Conservation (phyloP, 2,329 filamentous ascomycete species). For the Pseudocercospora eumusae region DNA sequence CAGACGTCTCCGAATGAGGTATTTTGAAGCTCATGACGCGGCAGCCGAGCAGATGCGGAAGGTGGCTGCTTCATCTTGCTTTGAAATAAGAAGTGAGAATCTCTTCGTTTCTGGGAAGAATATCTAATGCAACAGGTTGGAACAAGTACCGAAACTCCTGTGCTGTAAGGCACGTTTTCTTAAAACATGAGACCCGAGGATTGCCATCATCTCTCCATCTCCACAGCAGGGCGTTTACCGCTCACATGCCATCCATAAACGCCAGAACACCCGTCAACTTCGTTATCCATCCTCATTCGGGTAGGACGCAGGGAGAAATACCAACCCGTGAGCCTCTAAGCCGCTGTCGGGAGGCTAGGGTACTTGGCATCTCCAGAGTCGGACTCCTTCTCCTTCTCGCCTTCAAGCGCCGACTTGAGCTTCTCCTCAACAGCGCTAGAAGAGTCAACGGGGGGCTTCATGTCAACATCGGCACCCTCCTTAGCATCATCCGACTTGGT, state of each 20-base stretch:
- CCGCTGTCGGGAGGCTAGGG: slow-evolving; percentile 26
- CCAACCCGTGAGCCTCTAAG: slow-evolving; percentile 2
- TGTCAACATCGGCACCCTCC: slow-evolving; percentile 25
- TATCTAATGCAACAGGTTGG: slow-evolving; percentile 11
- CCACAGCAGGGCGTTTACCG: slow-evolving; percentile 12
- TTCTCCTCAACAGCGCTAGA: slow-evolving; percentile 33
- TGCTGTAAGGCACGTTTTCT: background rate
- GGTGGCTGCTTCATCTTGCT: background rate
- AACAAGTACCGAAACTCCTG: slow-evolving; percentile 12
- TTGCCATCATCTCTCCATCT: slow-evolving; percentile 7
- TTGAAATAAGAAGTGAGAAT: slow-evolving; percentile 34
- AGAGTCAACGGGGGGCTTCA: slow-evolving; percentile 21
- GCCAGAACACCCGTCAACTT: slow-evolving; percentile 20
- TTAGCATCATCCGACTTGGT: slow-evolving; percentile 21
- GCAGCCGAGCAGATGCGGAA: background rate
- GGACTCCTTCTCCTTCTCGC: slow-evolving; percentile 22
- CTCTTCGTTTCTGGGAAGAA: slow-evolving; percentile 7
- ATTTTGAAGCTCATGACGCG: background rate
- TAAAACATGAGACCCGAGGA: slow-evolving; percentile 4
- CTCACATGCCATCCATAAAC: slow-evolving; percentile 19
- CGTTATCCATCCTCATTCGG: slow-evolving; percentile 15
- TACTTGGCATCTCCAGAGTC: slow-evolving; percentile 26
- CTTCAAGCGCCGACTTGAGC: slow-evolving; percentile 25
- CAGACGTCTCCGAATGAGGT: background rate
- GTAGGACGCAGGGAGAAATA: background rate